These are phyloP conservation scores for Bombardia bombarda DNA, from an alignment of 495 filamentous ascomycete genomes.

Conservation along the genomic window DNA sequence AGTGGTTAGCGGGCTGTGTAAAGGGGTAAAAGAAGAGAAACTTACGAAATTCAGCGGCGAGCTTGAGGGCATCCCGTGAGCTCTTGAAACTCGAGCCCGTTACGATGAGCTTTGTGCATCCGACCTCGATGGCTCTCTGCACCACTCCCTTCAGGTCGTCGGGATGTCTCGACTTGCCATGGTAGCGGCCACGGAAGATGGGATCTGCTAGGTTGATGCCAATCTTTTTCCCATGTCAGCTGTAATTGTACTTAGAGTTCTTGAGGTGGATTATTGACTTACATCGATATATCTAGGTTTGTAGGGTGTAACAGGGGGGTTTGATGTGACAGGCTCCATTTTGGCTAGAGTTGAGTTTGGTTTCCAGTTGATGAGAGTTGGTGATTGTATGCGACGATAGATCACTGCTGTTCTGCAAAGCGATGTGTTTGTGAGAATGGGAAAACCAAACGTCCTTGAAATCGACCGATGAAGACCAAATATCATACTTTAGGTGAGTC, in stretches of 20 bases:
- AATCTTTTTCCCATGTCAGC: constrained; percentile 36
- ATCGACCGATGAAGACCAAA: neutral
- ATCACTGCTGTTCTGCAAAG: constrained; percentile 1
- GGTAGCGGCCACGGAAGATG: constrained; percentile 76
- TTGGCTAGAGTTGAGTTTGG: constrained; percentile 1
- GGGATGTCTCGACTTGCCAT: constrained; percentile 72
- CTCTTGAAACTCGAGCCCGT: constrained; percentile 85
- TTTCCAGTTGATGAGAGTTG: neutral
- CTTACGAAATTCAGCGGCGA: constrained; percentile 67
- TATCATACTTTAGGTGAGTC: constrained; percentile 1
- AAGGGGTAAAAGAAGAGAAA: constrained; percentile 8
- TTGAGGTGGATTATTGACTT: constrained; percentile 18
- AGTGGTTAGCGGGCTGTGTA: neutral
- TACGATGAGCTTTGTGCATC: constrained; percentile 83
- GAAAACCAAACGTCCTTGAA: constrained; percentile 5
- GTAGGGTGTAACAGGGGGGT: constrained; percentile 18
- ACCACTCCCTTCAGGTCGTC: constrained; percentile 73
- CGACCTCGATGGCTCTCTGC: constrained; percentile 62
- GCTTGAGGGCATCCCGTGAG: constrained; percentile 62
- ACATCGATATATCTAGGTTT: constrained; percentile 55
- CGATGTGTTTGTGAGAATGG: constrained; percentile 1
- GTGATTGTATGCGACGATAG: no score
- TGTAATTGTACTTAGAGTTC: neutral
- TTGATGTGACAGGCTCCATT: neutral
- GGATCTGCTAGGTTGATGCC: constrained; percentile 93